Percentiles rank a stretch among this genome's conserved stretches.
phyloP scores from a whole-genome alignment of 805 yeast species.

The Pichia paraexigua region DNA sequence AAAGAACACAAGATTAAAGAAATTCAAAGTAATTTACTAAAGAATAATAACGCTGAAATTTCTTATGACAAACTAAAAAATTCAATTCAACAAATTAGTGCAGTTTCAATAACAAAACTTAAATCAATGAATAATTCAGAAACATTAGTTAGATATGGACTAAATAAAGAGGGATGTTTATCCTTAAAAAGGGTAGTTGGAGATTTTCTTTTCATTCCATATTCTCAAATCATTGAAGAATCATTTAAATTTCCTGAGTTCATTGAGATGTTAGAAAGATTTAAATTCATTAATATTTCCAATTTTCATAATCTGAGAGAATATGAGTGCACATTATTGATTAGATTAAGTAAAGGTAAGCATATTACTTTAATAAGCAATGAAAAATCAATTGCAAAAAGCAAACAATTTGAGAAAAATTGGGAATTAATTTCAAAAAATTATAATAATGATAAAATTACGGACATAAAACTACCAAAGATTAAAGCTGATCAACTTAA shows the following conservation, averaged over 20 bases:
- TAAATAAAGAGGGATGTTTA: background rate
- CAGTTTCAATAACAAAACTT: background rate
- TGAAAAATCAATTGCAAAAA: background rate
- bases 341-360: background rate
- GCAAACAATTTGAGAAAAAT: background rate
- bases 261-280: background rate
- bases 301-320: slow-evolving; percentile 2
- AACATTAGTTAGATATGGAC: slow-evolving; percentile 2
- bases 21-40: background rate
- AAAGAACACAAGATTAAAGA: background rate
- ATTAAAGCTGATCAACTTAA: background rate
- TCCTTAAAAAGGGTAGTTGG: slow-evolving; percentile 1
- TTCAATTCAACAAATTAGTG: slow-evolving; percentile 3
- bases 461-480: background rate
- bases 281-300: background rate
- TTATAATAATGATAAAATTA: background rate
- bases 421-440: background rate
- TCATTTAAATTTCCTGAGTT: background rate
- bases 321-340: slow-evolving; percentile 1
- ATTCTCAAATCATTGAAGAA: slow-evolving; percentile 1
- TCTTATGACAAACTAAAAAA: slow-evolving; percentile 1
- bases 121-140: background rate
- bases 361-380: background rate
- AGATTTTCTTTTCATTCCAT: background rate
- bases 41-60: background rate